These are phyloP conservation scores for Penicillium dipodomyicola DNA, from an alignment of 495 filamentous ascomycete genomes.

Conservation along the genomic window DNA sequence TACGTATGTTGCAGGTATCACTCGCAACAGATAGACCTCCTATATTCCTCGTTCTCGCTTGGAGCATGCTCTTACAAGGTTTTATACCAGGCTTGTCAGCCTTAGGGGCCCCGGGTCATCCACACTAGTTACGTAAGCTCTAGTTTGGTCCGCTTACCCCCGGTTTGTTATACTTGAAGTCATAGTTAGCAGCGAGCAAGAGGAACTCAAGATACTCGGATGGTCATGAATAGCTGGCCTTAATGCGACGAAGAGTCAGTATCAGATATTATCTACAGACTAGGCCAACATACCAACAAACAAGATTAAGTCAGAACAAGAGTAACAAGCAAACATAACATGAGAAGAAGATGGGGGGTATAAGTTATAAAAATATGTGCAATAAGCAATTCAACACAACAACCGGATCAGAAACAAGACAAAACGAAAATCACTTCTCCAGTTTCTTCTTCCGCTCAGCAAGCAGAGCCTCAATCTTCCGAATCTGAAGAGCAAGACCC, in stretches of 20 bases:
- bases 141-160: neutral
- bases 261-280: conserved; percentile 9
- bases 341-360: conserved; percentile 7
- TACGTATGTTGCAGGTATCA: neutral
- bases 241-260: neutral
- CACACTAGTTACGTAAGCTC: neutral
- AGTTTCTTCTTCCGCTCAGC: conserved; percentile 62
- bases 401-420: conserved; percentile 11
- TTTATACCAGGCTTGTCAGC: neutral
- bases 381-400: conserved; percentile 6
- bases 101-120: neutral
- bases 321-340: neutral
- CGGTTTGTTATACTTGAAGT: neutral
- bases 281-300: neutral
- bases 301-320: neutral
- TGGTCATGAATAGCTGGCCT: neutral
- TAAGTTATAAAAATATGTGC: conserved; percentile 5
- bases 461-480: conserved; percentile 66
- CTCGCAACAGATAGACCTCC: neutral
- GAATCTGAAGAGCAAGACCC: conserved; percentile 52
- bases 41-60: neutral
- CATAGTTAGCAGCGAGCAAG: neutral
- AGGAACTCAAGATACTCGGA: neutral
- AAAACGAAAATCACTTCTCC: conserved; percentile 27
- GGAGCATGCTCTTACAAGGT: neutral